A percentile compares a stretch with the other conserved stretches of the same genome.
Conservation (phyloP, 805 yeast species). For the Tetrapisispora phaffii region DNA sequence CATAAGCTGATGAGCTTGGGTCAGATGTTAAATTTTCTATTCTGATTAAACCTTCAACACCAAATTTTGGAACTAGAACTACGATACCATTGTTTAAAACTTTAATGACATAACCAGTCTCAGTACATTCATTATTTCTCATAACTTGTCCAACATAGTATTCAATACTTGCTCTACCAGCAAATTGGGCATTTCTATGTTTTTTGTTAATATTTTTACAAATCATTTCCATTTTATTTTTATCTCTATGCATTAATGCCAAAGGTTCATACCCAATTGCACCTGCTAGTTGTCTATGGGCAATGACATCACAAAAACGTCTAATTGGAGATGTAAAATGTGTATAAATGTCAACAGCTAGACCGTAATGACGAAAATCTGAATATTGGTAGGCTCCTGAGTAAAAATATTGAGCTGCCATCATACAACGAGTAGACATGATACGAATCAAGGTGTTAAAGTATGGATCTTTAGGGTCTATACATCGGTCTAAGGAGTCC, state of each 20-base stretch:
- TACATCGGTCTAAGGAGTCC: conserved; percentile 83
- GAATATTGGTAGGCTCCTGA: conserved; percentile 83
- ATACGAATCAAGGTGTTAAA: conserved; percentile 90
- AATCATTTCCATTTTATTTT: conserved; percentile 77
- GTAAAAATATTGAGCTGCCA: conserved; percentile 96
- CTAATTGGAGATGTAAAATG: conserved; percentile 98
- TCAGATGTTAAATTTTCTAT: conserved; percentile 64
- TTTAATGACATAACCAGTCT: conserved; percentile 85
- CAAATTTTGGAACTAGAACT: conserved; percentile 88
- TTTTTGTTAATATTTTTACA: conserved; percentile 84
- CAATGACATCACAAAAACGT: conserved; percentile 95
- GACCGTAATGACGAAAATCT: conserved; percentile 92
- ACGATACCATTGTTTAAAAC: conserved; percentile 93
- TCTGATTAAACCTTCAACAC: conserved; percentile 88
- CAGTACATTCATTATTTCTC: conserved; percentile 69
- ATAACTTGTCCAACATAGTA: conserved; percentile 97
- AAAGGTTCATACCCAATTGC: conserved; percentile 89
- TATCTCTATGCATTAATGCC: conserved; percentile 76
- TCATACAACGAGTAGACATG: conserved; percentile 98
- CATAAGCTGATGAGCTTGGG: conserved; percentile 49
- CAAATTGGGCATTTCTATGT: conserved; percentile 97
- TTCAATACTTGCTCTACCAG: conserved; percentile 96
- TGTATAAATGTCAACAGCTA: conserved; percentile 94
- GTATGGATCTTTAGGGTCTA: conserved; percentile 73
- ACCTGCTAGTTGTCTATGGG: conserved; percentile 96